Conservation (phyloP, 2,329 filamentous ascomycete genomes). For the Onygenales sp. region DNA sequence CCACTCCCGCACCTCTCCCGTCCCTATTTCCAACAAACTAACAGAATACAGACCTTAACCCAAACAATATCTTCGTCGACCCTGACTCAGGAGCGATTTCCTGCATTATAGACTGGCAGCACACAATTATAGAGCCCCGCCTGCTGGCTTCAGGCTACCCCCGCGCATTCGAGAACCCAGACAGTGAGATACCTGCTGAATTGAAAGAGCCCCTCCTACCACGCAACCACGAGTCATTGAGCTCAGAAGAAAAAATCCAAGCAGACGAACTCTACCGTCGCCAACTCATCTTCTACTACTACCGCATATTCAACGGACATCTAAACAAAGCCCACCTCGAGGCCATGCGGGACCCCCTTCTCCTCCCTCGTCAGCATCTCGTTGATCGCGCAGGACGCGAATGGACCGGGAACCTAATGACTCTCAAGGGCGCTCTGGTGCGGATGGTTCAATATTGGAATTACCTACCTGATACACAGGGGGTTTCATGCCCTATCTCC, state of each 20-base stretch:
- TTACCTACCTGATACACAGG: slow-evolving; percentile 5
- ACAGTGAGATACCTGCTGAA: slow-evolving; percentile 8
- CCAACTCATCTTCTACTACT: slow-evolving; percentile 13
- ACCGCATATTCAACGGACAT: slow-evolving; percentile 16
- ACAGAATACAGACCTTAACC: slow-evolving; percentile 13
- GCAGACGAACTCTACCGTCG: slow-evolving; percentile 14
- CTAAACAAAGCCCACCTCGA: slow-evolving; percentile 15
- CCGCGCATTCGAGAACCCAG: slow-evolving; percentile 16
- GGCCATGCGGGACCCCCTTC: slow-evolving; percentile 13
- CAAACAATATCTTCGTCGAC: slow-evolving; percentile 15
- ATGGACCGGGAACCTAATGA: slow-evolving; percentile 17
- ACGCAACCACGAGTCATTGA: slow-evolving; percentile 12
- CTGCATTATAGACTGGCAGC: slow-evolving; percentile 19
- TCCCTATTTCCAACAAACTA: background rate
- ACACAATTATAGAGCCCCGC: slow-evolving; percentile 13
- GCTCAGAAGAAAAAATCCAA: slow-evolving; percentile 10
- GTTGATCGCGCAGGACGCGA: slow-evolving; percentile 14
- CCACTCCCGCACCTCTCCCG: too few relatives aligned
- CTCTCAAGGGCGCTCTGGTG: slow-evolving; percentile 12
- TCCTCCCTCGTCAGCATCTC: slow-evolving; percentile 13
- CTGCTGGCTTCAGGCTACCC: slow-evolving; percentile 15
- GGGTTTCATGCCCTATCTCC: slow-evolving; percentile 8
- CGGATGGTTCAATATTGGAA: slow-evolving; percentile 8
- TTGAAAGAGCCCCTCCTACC: slow-evolving; percentile 12
- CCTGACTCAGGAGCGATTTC: slow-evolving; percentile 12